These are phyloP conservation scores for Pichia inconspicua DNA, from an alignment of 1,139 yeast species.

Conservation along the genomic window DNA sequence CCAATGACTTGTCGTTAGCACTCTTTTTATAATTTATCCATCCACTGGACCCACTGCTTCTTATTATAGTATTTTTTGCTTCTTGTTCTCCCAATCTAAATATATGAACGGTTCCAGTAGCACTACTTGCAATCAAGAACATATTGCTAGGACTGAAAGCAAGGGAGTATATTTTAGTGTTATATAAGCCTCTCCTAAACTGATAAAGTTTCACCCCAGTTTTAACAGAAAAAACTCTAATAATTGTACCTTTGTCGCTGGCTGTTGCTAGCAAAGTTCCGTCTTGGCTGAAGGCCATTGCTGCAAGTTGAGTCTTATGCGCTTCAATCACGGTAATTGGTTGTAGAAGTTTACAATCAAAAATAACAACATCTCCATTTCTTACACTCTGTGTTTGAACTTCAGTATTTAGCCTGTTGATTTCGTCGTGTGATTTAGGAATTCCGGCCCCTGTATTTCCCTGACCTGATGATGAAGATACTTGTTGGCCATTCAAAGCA, in stretches of 20 bases:
- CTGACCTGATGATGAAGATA: background rate
- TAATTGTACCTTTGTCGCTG: conserved; percentile 89
- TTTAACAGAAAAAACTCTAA: conserved; percentile 78
- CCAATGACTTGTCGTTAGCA: conserved; percentile 9
- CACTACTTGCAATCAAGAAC: conserved; percentile 75
- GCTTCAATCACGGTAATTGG: conserved; percentile 91
- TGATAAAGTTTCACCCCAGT: conserved; percentile 80
- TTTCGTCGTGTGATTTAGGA: conserved; percentile 4
- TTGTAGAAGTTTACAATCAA: conserved; percentile 67
- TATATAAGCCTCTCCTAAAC: conserved; percentile 90
- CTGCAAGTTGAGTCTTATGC: conserved; percentile 79
- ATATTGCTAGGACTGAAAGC: conserved; percentile 70
- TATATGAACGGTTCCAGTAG: conserved; percentile 90
- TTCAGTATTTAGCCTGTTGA: conserved; percentile 8
- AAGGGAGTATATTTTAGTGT: conserved; percentile 79
- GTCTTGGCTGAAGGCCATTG: conserved; percentile 67
- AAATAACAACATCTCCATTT: conserved; percentile 84
- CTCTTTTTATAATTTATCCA: conserved; percentile 11
- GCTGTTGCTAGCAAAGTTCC: conserved; percentile 88
- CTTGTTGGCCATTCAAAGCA: conserved; percentile 9
- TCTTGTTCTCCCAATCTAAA: conserved; percentile 65
- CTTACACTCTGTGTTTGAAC: conserved; percentile 27
- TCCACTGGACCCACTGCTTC: conserved; percentile 12
- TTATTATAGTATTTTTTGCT: conserved; percentile 32
- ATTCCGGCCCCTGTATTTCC: background rate